Base-by-base conservation (phyloP, 164 flowering plant genomes). In the Tinospora cordifolia region DNA sequence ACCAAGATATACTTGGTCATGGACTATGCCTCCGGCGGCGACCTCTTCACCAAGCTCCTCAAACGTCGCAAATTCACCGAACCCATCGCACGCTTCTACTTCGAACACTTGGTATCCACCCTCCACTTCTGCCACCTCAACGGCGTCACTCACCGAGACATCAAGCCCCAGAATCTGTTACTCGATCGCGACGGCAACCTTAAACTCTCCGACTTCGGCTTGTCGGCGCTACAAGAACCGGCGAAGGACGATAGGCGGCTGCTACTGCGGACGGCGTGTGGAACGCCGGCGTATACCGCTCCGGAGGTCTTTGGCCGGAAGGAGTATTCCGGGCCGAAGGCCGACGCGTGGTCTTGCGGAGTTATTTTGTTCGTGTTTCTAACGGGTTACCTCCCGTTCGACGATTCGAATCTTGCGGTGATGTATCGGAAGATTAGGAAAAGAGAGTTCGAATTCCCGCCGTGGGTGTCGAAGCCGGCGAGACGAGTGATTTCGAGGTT, bases 271-370 rank as follows among this genome's bases (percentile, higher is more conserved):
- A 90, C 93, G 1, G 83, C 90, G 1, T 90, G 97, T 67, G 97
- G 97, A 0, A 90, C 96, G 0, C 96, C 96, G 60, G 91, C 89
- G 3, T 90, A 82, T 72, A 77, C 90, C 0, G 97, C 93, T 19
- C 97, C 93, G 7, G 94, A 91, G 74, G 81, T 91, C 1, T 64
- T 85, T 1, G 17, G 74, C 15, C 75, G 88, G 27, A 75, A 74
- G 13, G 87, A 83, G 62, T 91, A 91, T 71, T 82, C 82, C 58
- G 93, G 96, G 24, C 68, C 83, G 8, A 84, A 87, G 71, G 87
- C 90, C 10, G 93, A 90, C 30, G 92, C 90, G 0, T 91, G 93
- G 93, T 91, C 97, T 0, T 91, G 97, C 68, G 94, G 97, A 9
- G 84, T 91, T 0, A 78, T 91, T 2, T 74, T 91, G 22, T 89